Base-by-base conservation (phyloP, 148 eudicot genomes). In the Rhododendron griersonianum region DNA sequence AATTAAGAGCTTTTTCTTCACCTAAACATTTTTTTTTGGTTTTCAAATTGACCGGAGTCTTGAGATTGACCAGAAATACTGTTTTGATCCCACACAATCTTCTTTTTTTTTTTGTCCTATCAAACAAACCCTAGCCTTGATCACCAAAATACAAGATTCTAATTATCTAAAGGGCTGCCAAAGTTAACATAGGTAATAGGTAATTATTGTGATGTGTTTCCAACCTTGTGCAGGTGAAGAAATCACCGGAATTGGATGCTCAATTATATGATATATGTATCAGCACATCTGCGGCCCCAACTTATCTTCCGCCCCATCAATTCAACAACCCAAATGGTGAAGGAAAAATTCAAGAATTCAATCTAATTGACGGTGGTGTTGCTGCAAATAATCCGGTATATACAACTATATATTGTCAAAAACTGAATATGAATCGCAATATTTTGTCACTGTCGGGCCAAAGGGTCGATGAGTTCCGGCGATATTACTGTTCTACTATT, bases 231-330 rank as follows among this genome's bases (percentile, higher is more conserved):
- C 77, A 87, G 88, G 86, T 25, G 51, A 48, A 87, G 50, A 83
- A 45, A 37, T 83, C 39, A 1, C 78, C 83, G 19, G 18, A 11
- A 11, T 63, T 83, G 69, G 80, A 83, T 83, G 88, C 86, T 47
- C 59, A 18, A 78, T 47, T 87, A 2, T 75, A 83, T 0, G 88
- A 87, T 39, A 87, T 87, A 61, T 87, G 88, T 78, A 87, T 87
- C 63, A 44, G 88, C 65, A 87, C 88, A 41, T 75, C 88, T 5
- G 85, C 85, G 2, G 88, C 88, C 47, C 85, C 88, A 76, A 87
- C 85, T 57, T 87, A 87, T 65, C 80, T 87, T 61, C 86, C 86
- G 4, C 80, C 88, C 44, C 37, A 87, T 8, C 45, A 48, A 19
- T 83, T 83, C 79, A 65, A 15, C 11, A 87, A 78, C 79, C 19